Percentiles rank a stretch among this genome's conserved stretches.
Evolutionary conservation across 129 eudicot genomes (phyloP).

Genomic region (Lactuca saligna): DNA sequence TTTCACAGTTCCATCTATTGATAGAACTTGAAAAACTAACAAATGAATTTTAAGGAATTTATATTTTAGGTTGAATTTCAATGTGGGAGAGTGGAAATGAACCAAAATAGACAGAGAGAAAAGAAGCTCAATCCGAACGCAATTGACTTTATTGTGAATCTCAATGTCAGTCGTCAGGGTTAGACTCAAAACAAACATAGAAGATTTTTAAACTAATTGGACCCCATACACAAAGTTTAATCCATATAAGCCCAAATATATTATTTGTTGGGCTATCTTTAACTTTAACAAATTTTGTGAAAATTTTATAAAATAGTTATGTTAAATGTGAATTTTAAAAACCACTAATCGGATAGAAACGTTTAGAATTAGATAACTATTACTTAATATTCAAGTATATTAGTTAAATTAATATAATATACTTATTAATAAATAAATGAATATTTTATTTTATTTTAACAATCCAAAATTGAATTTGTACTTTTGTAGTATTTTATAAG

Average conservation of each 20-base stretch:
- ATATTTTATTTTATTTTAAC: neutral
- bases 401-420: too few species aligned
- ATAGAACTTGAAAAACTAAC: neutral
- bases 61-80: neutral
- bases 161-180: neutral
- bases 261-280: neutral
- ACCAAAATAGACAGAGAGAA: neutral
- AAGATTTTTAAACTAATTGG: neutral
- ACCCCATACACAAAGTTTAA: neutral
- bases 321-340: too few species aligned
- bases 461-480: constrained; percentile 7
- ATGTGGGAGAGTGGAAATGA: neutral
- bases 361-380: neutral
- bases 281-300: too few species aligned
- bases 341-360: too few species aligned
- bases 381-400: neutral
- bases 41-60: constrained; percentile 8
- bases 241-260: neutral
- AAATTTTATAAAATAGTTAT: too few species aligned
- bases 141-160: neutral
- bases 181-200: neutral
- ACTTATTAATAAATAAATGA: neutral
- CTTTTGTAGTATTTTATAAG: neutral
- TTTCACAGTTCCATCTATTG: constrained; percentile 1
- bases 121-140: neutral